phyloP scores from a whole-genome alignment of 2,329 filamentous ascomycete genomes.

The Rutstroemia sp. region DNA sequence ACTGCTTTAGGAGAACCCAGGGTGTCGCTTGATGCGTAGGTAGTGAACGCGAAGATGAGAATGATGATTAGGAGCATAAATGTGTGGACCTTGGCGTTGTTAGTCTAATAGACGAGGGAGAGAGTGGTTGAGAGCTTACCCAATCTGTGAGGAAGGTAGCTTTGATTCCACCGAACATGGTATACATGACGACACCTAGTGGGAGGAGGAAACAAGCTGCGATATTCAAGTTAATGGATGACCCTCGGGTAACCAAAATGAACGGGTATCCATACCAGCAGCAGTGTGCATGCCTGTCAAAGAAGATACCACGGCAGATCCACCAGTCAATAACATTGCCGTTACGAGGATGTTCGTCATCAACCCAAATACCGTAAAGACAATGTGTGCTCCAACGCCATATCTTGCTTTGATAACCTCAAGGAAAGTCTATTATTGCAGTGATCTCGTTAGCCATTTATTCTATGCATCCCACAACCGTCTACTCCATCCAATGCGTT shows the following conservation, averaged over 20 bases:
- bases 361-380: constrained; percentile 75
- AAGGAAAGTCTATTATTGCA: constrained; percentile 49
- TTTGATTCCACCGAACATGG: constrained; percentile 72
- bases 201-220: constrained; percentile 70
- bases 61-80: constrained; percentile 81
- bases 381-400: constrained; percentile 62
- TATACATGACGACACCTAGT: constrained; percentile 74
- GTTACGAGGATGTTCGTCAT: constrained; percentile 85
- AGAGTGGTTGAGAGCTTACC: constrained; percentile 4
- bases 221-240: background rate
- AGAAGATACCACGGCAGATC: constrained; percentile 64
- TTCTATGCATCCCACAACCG: too few relatives aligned
- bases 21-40: constrained; percentile 65
- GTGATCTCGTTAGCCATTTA: background rate
- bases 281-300: constrained; percentile 69
- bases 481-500: too few relatives aligned
- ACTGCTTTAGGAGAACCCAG: constrained; percentile 71
- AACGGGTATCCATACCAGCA: constrained; percentile 40
- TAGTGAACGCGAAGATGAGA: constrained; percentile 74
- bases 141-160: constrained; percentile 68
- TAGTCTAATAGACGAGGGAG: constrained; percentile 40
- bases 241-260: background rate
- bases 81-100: constrained; percentile 57
- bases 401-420: constrained; percentile 80
- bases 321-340: constrained; percentile 81